Evolutionary conservation across 352 stramenopile genomes (phyloP), one percentile per base, ranked within the genome.

Genomic region (Saprolegnia diclina): DNA sequence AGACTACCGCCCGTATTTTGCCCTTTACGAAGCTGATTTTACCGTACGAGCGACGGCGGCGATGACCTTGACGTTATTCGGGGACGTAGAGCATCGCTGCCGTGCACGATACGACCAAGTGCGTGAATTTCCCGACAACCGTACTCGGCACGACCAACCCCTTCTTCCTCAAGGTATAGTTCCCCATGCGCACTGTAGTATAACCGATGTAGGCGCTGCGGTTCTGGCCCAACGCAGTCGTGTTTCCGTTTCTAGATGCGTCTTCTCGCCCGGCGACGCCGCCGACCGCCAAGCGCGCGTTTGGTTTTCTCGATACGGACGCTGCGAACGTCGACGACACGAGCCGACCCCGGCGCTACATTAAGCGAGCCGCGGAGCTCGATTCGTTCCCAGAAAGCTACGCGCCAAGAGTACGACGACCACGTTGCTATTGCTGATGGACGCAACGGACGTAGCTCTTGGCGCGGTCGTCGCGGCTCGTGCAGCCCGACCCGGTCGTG

Each of bases 1-100:
- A 7, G 88, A 96, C 71, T 94, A 78, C 42, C 81, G 88, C 46
- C 88, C 88, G 18, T 96, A 95, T 65, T 94, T 89, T 54, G 88
- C 88, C 37, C 72, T 96, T 10, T 95, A 94, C 56, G 88, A 96
- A 77, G 45, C 75, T 22, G 88, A 96, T 57, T 95, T 94, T 53
- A 74, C 65, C 35, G 56, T 69, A 46, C 38, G 22, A 22, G 50
- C 16, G 38, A 32, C 9, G 14, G 18, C 56, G 13, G n/a, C 26
- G 50, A 26, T 29, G n/a, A 67, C 14, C 50, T 22, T 57, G 81
- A 92, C 53, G 84, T 90, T 72, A 35, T 35, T 35, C 29, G 29
- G 53, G 78, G 73, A 18, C 10, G 37, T 69, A 19, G 56, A 74
- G 18, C 5, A 70, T 73, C 16, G 38, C 45, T 14, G 29, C 26